Evolutionary conservation across 2,329 filamentous ascomycete genomes (phyloP), one percentile per base, ranked within the genome.

Genomic region (Biscogniauxia sp.): DNA sequence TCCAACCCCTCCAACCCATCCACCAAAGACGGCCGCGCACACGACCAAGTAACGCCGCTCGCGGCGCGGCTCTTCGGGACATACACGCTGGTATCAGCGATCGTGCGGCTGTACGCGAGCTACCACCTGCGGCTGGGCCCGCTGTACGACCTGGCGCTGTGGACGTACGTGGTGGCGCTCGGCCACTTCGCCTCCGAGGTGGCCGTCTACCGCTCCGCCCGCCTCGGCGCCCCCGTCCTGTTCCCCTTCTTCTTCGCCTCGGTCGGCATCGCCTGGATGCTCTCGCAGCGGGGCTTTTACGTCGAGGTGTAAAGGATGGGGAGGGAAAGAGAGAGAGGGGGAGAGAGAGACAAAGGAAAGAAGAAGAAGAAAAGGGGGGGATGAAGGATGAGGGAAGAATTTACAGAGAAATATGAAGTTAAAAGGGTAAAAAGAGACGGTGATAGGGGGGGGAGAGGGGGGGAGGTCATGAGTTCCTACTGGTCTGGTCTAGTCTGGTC

Each of bases 51-150:
- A 59, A 93, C 91, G 5, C 86, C 89, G 5, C 85, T 97, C 28
- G 88, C 88, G 11, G 88, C 88, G 25, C 88, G 92, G 65, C 87
- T 92, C 20, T 96, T 96, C 74, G 93, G 90, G 57, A 95, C 91
- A 28, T 97, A 93, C 88, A 96, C 93, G 0, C 83, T 94, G 60
- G 81, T 96, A 61, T 88, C 90, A 5, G 85, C 87, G 61, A 79
- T 96, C 55, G 83, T 96, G 52, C 86, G 93, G 56, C 79, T 93
- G 66, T 96, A 96, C 72, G 91, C 92, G 4, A 91, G 91, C 37
- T 96, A 96, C 78, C 82, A 96, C 75, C 86, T 96, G 64, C 81
- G 86, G 66, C 82, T 92, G 62, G 84, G 85, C 0, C 82, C 84
- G 52, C 81, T 93, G 58, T 97, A 96, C 75, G 85, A 95, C 74